Base-by-base conservation (phyloP, 768 basidiomycete species). In the Lepiota brunneoincarnata region DNA sequence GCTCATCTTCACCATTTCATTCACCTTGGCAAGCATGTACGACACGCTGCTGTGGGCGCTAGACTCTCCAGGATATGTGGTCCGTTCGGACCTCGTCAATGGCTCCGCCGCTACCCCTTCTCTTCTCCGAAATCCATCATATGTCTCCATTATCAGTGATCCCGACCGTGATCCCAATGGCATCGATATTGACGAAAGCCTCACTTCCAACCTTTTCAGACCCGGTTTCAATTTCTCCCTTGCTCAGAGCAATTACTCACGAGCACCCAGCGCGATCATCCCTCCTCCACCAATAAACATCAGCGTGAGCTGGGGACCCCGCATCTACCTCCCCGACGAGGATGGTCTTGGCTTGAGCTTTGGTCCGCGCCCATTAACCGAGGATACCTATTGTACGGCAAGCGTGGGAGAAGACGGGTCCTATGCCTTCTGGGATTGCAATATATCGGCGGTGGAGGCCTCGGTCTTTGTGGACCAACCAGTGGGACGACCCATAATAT, bases 11-110 rank as follows among this genome's bases (percentile, higher is more conserved):
- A 57, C 61, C 1, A 21, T 54, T 38, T 20, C 51, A n/a, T 56
- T 49, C 11, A 15, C 52, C 26, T 38, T 35, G 20, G 54, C 52
- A 11, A 56, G 57, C 20, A 50, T 63, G 21, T 62, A 63, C 26
- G 61, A 63, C 51, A 62, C 63, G 6, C 31, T 63, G 15, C 41
- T 61, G n/a, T 63, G 63, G 63, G 58, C 57, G 10, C 37, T 63
- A 9, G 61, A 63, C 31, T 51, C 57, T 3, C 63, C 63, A 1
- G 63, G 63, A 40, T 63, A 62, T 24, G 49, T 63, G 26, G 48
- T 40, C 7, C 49, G 48, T 17, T 57, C 58, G 24, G 23, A 34
- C 15, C 18, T 47, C 15, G 31, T 48, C 24, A 44, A 52, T 10
- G 63, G 44, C 9, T 14, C 38, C 9, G 10, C 39, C 11, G 20